phyloP scores from a whole-genome alignment of 1,284 basidiomycete genomes.

The Puccinia triticina region DNA sequence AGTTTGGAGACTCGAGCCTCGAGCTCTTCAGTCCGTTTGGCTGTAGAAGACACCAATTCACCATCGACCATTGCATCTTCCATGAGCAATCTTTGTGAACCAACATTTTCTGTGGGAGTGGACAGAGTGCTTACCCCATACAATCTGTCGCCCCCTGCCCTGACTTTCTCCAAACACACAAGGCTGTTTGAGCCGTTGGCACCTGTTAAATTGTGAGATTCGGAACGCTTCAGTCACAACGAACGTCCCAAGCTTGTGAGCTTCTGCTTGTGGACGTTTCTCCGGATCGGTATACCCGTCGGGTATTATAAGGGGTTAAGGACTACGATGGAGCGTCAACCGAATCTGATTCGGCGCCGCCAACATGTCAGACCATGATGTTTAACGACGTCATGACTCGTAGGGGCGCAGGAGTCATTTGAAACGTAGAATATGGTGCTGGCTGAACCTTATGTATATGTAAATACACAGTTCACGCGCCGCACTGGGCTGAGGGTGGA shows the following conservation, averaged over 20 bases:
- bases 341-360: not conserved
- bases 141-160: constrained; percentile 36
- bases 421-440: not conserved
- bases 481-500: constrained; percentile 1
- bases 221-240: not conserved
- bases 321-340: too few relatives aligned
- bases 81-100: not conserved
- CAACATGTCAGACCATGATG: not conserved
- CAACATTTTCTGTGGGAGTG: not conserved
- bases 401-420: not conserved
- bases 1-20: constrained; percentile 30
- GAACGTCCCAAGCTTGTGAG: not conserved
- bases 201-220: constrained; percentile 17
- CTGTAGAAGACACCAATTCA: not conserved
- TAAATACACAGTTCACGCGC: not conserved
- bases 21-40: constrained; percentile 42
- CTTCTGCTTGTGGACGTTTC: constrained; percentile 7
- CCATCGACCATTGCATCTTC: not conserved
- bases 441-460: not conserved
- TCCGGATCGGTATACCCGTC: not conserved
- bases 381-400: not conserved
- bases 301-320: too few relatives aligned
- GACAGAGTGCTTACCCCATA: constrained; percentile 23
- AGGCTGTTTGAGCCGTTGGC: constrained; percentile 27
- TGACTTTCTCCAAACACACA: constrained; percentile 46